Percentiles rank a stretch among this genome's conserved stretches.
Conservation (phyloP, 78 protist species). For the Dictyostelium citrinum region DNA sequence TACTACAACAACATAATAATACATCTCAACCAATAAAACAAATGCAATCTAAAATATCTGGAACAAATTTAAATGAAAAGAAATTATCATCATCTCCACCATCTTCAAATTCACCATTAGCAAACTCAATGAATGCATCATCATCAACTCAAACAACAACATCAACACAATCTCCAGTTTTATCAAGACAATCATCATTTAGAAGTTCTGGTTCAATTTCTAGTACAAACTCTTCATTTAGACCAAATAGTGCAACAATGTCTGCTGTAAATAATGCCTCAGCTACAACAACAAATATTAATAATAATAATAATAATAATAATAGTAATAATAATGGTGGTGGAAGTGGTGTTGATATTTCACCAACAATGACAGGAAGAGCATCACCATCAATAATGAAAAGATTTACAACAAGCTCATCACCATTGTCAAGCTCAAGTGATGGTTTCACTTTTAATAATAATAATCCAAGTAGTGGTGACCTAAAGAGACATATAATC, state of each 20-base stretch:
- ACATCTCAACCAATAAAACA: background rate
- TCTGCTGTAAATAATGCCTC: slow-evolving; percentile 22
- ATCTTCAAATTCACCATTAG: background rate
- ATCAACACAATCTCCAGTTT: background rate
- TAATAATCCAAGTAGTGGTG: background rate
- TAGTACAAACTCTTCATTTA: background rate
- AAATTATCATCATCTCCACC: background rate
- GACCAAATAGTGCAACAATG: slow-evolving; percentile 4
- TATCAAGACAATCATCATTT: background rate
- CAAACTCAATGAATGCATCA: background rate
- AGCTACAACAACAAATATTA: background rate
- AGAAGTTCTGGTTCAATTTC: background rate
- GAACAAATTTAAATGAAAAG: background rate
- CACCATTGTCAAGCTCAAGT: slow-evolving; percentile 10
- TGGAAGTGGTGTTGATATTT: background rate
- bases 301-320: background rate
- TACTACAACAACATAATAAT: background rate
- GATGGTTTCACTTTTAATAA: background rate
- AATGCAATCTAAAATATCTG: background rate
- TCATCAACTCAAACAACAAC: background rate
- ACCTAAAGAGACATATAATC: background rate
- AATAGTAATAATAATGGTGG: background rate
- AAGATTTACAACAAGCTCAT: background rate
- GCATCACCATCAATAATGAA: slow-evolving; percentile 14
- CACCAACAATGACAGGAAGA: slow-evolving; percentile 8